Evolutionary conservation across 805 yeast genomes (phyloP).

Genomic region (Metschnikowia proteae): DNA sequence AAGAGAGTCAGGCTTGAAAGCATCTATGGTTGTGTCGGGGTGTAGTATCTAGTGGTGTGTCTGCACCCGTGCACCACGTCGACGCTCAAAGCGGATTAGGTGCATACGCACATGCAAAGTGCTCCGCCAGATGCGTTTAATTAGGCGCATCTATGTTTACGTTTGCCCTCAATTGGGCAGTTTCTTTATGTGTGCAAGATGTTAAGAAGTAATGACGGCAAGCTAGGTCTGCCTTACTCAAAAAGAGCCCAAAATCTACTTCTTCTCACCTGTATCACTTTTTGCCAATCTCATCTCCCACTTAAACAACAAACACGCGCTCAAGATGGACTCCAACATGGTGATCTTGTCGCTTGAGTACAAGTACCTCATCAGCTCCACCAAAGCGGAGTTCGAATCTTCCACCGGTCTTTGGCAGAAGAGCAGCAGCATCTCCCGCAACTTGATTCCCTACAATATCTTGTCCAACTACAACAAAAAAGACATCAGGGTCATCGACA

Average conservation of each 20-base stretch:
- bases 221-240: not conserved
- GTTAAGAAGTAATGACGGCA: not conserved
- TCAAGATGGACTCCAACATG: constrained; percentile 17
- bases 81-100: not conserved
- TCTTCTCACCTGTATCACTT: not conserved
- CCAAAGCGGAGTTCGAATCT: constrained; percentile 23
- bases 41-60: not conserved
- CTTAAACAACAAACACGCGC: not conserved
- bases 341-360: constrained; percentile 28
- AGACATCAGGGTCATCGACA: constrained; percentile 16
- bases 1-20: no score
- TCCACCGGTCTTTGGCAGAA: constrained; percentile 34
- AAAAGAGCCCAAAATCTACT: not conserved
- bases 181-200: not conserved
- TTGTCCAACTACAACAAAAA: constrained; percentile 10
- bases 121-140: not conserved
- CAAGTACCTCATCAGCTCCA: constrained; percentile 23
- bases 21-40: not conserved
- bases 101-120: not conserved
- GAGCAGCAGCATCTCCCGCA: constrained; percentile 14
- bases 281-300: not conserved
- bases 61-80: not conserved
- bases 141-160: constrained; percentile 4
- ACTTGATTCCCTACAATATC: constrained; percentile 15
- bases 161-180: constrained; percentile 5